Evolutionary conservation across 345 rosid species (phyloP).

Genomic region (Acer negundo): DNA sequence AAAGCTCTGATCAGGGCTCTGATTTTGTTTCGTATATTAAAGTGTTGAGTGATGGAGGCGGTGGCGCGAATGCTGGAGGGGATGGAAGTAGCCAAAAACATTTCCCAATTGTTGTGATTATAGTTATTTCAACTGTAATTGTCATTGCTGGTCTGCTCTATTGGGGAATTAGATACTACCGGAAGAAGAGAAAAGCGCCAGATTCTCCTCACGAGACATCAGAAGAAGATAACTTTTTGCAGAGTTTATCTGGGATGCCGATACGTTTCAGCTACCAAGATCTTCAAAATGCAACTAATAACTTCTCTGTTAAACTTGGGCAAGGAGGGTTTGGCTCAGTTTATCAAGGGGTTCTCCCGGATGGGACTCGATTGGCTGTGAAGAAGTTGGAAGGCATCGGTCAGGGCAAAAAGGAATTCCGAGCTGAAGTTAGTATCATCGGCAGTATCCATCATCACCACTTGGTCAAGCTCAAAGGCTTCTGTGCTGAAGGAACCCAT

Average conservation of each 20-base stretch:
- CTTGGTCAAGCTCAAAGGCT: constrained; percentile 83
- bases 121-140: constrained; percentile 50
- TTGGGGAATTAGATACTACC: constrained; percentile 45
- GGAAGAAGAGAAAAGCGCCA: constrained; percentile 37
- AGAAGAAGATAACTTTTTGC: constrained; percentile 84
- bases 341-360: constrained; percentile 71
- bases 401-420: constrained; percentile 93
- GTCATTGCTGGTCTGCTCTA: constrained; percentile 51
- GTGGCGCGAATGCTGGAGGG: constrained; percentile 24
- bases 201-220: constrained; percentile 49
- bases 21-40: constrained; percentile 60
- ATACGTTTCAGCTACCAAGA: constrained; percentile 71
- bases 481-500: constrained; percentile 83
- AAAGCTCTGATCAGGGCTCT: constrained; percentile 37
- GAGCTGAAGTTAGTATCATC: constrained; percentile 90
- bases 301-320: constrained; percentile 83
- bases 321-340: constrained; percentile 98
- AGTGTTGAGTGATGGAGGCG: constrained; percentile 37
- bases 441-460: constrained; percentile 95
- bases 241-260: constrained; percentile 77
- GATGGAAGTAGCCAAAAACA: constrained; percentile 37
- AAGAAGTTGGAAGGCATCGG: constrained; percentile 95
- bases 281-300: constrained; percentile 74
- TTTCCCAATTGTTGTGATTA: constrained; percentile 54
- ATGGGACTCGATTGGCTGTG: constrained; percentile 81